Conservation (phyloP, 108 stramenopile species). For the Poteriospumella lacustris region DNA sequence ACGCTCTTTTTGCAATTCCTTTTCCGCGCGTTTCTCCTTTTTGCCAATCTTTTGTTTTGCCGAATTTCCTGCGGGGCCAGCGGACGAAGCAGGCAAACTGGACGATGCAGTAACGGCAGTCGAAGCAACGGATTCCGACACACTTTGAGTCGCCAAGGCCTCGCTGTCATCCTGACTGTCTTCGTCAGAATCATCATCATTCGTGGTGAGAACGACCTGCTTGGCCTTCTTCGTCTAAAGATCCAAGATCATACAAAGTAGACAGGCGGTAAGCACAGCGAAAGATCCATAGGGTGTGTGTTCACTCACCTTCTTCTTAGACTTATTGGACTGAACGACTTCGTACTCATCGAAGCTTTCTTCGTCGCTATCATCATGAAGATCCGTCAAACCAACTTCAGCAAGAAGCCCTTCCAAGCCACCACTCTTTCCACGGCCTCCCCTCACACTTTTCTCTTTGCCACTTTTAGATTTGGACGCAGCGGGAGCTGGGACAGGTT, state of each 20-base stretch:
- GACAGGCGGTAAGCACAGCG: too few species aligned
- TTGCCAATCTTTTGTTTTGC: slow-evolving; percentile 21
- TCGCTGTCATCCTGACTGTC: slow-evolving; percentile 20
- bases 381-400: background rate
- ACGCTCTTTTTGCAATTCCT: too few species aligned
- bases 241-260: too few species aligned
- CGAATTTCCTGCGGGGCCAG: too few species aligned
- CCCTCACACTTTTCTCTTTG: slow-evolving; percentile 30
- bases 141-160: too few species aligned
- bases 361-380: slow-evolving; percentile 4
- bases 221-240: background rate
- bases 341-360: slow-evolving; percentile 22
- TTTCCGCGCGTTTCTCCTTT: slow-evolving; percentile 66
- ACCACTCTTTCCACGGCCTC: slow-evolving; percentile 11
- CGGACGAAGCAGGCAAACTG: too few species aligned
- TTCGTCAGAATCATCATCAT: background rate
- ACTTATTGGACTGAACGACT: background rate
- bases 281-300: background rate
- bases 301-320: background rate
- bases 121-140: too few species aligned
- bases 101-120: too few species aligned
- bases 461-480: slow-evolving; percentile 27
- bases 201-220: background rate
- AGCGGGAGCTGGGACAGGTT: slow-evolving; percentile 54
- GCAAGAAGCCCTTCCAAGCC: background rate